Base-by-base conservation (phyloP, 805 yeast genomes). In the Candida xiaguanensis region DNA sequence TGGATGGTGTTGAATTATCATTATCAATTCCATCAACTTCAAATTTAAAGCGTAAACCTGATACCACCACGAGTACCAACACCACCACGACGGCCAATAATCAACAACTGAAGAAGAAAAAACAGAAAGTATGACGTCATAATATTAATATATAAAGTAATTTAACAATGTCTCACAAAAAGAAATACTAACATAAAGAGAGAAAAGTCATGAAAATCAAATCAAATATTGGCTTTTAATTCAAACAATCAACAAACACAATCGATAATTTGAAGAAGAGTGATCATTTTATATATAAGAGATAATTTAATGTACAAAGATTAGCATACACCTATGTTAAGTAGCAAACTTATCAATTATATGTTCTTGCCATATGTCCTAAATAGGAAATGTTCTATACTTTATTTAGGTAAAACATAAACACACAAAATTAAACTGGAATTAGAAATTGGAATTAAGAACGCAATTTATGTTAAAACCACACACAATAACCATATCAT, bases 1-100 rank as follows among this genome's bases (percentile, higher is more conserved):
- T 79, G 46, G 57, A 49, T n/a, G 59, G 59, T 4, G 35, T 61
- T 28, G 42, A 51, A 32, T 43, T 58, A 13, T n/a, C n/a, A n/a
- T n/a, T n/a, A n/a, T n/a, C n/a, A n/a, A n/a, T n/a, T n/a, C n/a
- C n/a, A n/a, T n/a, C n/a, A 23, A 39, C 8, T 16, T 30, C 16
- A 43, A 43, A 23, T 38, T 41, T 24, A 19, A 18, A 23, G 5
- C 13, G 16, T n/a, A 5, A 14, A 19, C 8, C 18, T 3, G n/a
- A 11, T 16, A 18, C 14, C 24, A 22, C 24, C 24, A 22, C 24
- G 9, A 12, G 12, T 5, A 25, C 6, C 28, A 7, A 20, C 34
- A 30, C 34, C 8, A n/a, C n/a, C 8, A 30, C 6, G 19, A 20
- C n/a, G 12, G 19, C 34, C 6, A 14, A 30, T 8, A 30, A 6